Evolutionary conservation across 257 asterid genomes (phyloP).

Genomic region (Mitragyna speciosa): DNA sequence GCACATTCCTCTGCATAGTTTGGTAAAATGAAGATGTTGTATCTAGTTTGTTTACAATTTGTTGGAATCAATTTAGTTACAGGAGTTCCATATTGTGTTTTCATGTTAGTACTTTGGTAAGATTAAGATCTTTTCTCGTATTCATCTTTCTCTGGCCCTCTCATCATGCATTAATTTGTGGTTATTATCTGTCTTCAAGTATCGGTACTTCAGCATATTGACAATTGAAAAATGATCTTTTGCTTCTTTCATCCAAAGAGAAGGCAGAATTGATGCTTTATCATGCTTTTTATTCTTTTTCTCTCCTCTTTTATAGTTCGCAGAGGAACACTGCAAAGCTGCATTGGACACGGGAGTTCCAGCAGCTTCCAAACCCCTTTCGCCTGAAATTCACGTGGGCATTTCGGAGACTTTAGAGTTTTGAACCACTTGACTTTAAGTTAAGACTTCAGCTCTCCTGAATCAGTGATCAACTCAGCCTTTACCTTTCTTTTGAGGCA

Average conservation of each 20-base stretch:
- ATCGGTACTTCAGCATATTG: background rate
- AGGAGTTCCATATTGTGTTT: too few species aligned
- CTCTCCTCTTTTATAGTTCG: background rate
- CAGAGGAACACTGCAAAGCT: background rate
- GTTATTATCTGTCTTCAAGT: background rate
- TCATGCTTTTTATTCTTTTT: background rate
- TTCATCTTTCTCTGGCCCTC: background rate
- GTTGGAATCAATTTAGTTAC: background rate
- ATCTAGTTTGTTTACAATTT: background rate
- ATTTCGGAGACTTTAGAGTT: background rate
- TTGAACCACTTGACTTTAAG: background rate
- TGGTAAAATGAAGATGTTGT: background rate
- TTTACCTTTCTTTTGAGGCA: background rate
- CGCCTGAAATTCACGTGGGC: constrained; percentile 19
- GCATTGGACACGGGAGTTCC: constrained; percentile 9
- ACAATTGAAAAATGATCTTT: background rate
- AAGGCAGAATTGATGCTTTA: background rate
- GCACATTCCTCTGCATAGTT: background rate
- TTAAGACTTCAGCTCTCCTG: background rate
- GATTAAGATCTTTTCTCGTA: too few species aligned
- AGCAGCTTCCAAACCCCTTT: constrained; percentile 3
- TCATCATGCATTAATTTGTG: background rate
- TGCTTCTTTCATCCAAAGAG: background rate
- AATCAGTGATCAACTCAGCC: background rate
- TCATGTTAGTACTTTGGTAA: too few species aligned